These are phyloP conservation scores for Zygosaccharomyces kombuchaensis DNA, from an alignment of 805 yeast species.

Conservation along the genomic window DNA sequence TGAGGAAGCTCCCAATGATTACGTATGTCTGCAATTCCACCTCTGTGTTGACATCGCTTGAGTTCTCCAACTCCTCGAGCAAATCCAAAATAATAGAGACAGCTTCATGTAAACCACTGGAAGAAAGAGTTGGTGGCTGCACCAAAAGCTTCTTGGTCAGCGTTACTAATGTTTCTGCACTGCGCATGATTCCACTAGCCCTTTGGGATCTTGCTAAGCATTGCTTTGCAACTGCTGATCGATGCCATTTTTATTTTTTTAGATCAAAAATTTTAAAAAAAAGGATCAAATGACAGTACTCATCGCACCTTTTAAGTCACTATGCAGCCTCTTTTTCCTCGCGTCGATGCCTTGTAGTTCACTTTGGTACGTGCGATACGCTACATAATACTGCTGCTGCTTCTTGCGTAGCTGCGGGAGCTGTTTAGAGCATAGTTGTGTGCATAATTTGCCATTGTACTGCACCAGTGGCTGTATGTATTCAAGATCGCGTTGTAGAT, in stretches of 20 bases:
- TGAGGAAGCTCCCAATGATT: constrained; percentile 74
- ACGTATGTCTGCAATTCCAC: constrained; percentile 35
- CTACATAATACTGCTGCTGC: constrained; percentile 22
- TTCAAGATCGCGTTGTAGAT: constrained; percentile 9
- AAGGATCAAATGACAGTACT: background rate
- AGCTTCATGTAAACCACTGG: constrained; percentile 61
- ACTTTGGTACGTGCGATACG: constrained; percentile 17
- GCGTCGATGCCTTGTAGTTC: constrained; percentile 17
- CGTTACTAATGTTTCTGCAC: constrained; percentile 5
- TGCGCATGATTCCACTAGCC: constrained; percentile 24
- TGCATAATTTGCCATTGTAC: constrained; percentile 12
- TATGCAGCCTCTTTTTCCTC: constrained; percentile 9
- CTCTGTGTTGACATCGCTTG: constrained; percentile 3
- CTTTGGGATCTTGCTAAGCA: no score
- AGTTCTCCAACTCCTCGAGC: constrained; percentile 43
- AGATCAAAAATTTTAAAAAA: background rate
- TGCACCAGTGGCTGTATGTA: constrained; percentile 18
- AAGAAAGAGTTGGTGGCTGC: constrained; percentile 58
- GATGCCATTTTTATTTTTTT: background rate
- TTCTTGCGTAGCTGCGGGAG: constrained; percentile 19
- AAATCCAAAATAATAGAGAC: constrained; percentile 57
- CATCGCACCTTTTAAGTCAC: constrained; percentile 3
- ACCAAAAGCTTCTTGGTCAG: constrained; percentile 60
- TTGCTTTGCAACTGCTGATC: no score
- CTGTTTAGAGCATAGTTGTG: constrained; percentile 11